phyloP scores from a whole-genome alignment of 208 protist species.

The Trichomonas vaginalis region DNA sequence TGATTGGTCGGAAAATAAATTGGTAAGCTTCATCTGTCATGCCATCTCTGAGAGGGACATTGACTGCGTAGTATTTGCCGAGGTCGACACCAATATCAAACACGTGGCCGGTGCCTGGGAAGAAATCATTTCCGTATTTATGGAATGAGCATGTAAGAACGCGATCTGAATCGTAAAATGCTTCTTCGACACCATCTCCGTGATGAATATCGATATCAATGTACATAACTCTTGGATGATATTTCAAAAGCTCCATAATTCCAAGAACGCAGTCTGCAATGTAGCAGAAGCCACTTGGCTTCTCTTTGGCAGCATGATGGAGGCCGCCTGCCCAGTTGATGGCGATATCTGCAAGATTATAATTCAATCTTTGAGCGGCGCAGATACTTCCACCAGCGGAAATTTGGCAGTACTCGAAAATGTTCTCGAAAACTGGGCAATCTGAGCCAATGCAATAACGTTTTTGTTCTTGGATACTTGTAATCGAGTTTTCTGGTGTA shows the following conservation, averaged over 20 bases:
- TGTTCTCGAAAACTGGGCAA: constrained; percentile 44
- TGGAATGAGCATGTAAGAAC: constrained; percentile 98
- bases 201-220: no score
- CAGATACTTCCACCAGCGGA: constrained; percentile 49
- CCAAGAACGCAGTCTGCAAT: no score
- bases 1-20: constrained; percentile 72
- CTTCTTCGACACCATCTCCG: no score
- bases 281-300: no score
- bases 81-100: constrained; percentile 51
- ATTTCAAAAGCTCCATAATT: constrained; percentile 90
- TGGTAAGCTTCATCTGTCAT: constrained; percentile 62
- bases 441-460: constrained; percentile 37
- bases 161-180: constrained; percentile 87
- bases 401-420: constrained; percentile 46
- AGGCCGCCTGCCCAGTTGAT: no score
- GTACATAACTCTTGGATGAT: constrained; percentile 51
- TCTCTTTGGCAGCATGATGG: no score
- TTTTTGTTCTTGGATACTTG: neutral
- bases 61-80: constrained; percentile 63
- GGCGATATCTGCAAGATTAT: constrained; percentile 64
- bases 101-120: constrained; percentile 56
- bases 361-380: constrained; percentile 74
- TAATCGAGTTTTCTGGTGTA: constrained; percentile 32
- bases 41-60: constrained; percentile 53
- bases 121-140: constrained; percentile 76